These are phyloP conservation scores for Agrostemma githago DNA, from an alignment of 148 eudicot genomes.

Conservation along the genomic window DNA sequence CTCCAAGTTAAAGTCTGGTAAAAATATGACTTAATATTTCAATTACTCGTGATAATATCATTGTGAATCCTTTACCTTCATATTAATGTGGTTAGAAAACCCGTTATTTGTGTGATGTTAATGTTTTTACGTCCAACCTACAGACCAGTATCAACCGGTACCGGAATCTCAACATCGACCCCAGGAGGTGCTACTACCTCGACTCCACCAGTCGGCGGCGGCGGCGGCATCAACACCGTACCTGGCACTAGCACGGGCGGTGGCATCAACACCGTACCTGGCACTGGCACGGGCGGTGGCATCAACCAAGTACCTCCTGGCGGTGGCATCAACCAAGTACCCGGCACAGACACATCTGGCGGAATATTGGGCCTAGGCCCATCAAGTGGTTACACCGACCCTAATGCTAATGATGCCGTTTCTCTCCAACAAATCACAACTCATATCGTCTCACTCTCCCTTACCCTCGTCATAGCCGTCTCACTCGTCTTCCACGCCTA, in stretches of 20 bases:
- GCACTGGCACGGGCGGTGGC: not conserved
- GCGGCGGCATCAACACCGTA: not conserved
- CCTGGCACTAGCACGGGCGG: not conserved
- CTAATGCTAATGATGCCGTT: not conserved
- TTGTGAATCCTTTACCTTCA: too few relatives aligned
- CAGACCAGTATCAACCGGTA: not conserved
- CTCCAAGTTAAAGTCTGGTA: too few relatives aligned
- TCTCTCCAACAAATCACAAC: not conserved
- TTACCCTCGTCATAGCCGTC: not conserved
- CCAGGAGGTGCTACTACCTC: not conserved
- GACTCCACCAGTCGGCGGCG: not conserved
- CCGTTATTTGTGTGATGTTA: too few relatives aligned
- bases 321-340: not conserved
- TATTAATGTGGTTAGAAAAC: too few relatives aligned
- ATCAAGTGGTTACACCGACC: not conserved
- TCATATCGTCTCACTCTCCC: not conserved
- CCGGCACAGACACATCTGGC: not conserved
- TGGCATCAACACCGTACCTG: not conserved
- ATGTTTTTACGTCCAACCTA: too few relatives aligned
- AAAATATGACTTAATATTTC: too few relatives aligned
- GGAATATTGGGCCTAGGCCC: constrained; percentile 3
- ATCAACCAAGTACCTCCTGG: not conserved
- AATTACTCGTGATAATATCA: too few relatives aligned
- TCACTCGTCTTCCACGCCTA: not conserved
- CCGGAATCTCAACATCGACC: not conserved